Evolutionary conservation across 768 basidiomycete species (phyloP), one percentile per base, ranked within the genome.

Genomic region (Piloderma croceum): DNA sequence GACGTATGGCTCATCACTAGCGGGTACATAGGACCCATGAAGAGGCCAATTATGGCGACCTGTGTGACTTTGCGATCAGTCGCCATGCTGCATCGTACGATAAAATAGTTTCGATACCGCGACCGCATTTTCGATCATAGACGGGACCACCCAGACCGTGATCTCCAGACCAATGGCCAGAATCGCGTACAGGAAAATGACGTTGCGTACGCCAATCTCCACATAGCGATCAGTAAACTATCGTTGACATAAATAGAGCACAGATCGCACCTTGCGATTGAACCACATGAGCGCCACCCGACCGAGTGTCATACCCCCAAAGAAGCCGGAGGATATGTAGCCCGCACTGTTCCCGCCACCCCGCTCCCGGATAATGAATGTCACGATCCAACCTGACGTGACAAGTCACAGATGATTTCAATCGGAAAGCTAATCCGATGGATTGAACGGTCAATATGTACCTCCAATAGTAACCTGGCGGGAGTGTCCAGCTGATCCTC

Each of bases 11-110:
- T 60, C 39, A 65, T 53, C 12, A 63, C 43, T 17, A 75, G 64
- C 10, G 73, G 74, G 48, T 71, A 77, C 62, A 79, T 69, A 13
- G 76, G 77, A 3, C 76, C 77, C 24, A 80, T 52, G 29, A 76
- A 49, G 7, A 79, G 24, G 17, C 76, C 79, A 21, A 76, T 60
- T 38, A 76, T 48, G 3, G 71, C 60, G 36, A 73, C 65, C 53
- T 29, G 27, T 29, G 27, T 29, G 27, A 29, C 15, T 29, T 9
- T 9, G 27, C 10, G 15, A 29, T 29, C 27, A 9, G 9, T 15
- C 9, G 27, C 27, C 9, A 15, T 9, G 9, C 10, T 15, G 15
- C 9, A 29, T 29, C 15, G 15, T 29, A 29, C 27, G 15, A 29
- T n/a, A 29, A 24, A 44, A 9, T 29, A 29, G 9, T 29, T 9